These are phyloP conservation scores for Hyphopichia khmerensis DNA, from an alignment of 1,139 yeast genomes.

Conservation along the genomic window DNA sequence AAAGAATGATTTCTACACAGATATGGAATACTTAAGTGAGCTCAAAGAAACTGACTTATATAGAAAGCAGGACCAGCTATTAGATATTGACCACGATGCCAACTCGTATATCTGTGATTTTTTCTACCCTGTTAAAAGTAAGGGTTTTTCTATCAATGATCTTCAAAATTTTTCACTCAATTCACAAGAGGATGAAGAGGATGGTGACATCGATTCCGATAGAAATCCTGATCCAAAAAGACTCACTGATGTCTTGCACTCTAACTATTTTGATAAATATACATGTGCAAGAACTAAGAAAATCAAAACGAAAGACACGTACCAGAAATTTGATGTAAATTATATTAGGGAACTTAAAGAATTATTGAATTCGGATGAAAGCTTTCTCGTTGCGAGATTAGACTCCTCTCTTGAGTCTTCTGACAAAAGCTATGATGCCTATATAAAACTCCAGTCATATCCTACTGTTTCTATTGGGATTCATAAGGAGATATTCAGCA, in stretches of 20 bases:
- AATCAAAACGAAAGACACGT: constrained; percentile 14
- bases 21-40: constrained; percentile 53
- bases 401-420: constrained; percentile 3
- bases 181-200: constrained; percentile 9
- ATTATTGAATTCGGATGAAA: constrained; percentile 15
- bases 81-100: constrained; percentile 17
- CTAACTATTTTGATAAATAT: constrained; percentile 14
- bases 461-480: constrained; percentile 24
- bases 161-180: constrained; percentile 1
- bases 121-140: constrained; percentile 19
- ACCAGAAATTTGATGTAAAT: constrained; percentile 12
- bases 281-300: constrained; percentile 12
- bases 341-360: constrained; percentile 10
- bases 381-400: constrained; percentile 8
- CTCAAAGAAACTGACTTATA: constrained; percentile 21
- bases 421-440: constrained; percentile 23
- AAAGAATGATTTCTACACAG: constrained; percentile 43
- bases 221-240: neutral
- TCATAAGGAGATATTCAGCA: constrained; percentile 28
- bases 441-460: constrained; percentile 16
- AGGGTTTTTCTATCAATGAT: neutral
- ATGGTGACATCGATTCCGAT: neutral
- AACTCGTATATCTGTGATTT: constrained; percentile 27
- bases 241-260: constrained; percentile 16
- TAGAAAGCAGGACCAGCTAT: constrained; percentile 38